Evolutionary conservation across 2,329 filamentous ascomycete species (phyloP).

Genomic region (Fusarium musae): DNA sequence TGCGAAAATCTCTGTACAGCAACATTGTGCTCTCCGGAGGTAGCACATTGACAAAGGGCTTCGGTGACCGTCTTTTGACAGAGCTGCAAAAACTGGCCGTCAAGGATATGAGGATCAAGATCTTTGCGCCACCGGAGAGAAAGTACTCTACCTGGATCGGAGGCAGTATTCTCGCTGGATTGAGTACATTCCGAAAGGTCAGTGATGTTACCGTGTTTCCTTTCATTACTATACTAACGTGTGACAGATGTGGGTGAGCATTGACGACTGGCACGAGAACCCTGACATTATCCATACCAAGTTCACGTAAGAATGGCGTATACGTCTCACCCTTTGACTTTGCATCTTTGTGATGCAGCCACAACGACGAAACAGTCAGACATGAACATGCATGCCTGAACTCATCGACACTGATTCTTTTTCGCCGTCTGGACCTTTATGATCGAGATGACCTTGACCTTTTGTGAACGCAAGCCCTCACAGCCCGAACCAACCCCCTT

Average conservation of each 20-base stretch:
- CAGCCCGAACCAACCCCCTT: conserved; percentile 15
- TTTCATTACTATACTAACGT: conserved; percentile 23
- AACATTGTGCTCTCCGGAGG: conserved; percentile 98
- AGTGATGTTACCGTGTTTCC: conserved; percentile 40
- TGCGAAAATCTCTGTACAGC: conserved; percentile 91
- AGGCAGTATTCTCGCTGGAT: conserved; percentile 92
- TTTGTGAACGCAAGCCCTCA: conserved; percentile 30
- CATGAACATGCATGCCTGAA: neutral
- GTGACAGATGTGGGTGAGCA: conserved; percentile 96
- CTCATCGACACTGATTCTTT: neutral
- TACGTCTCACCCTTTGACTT: conserved; percentile 4
- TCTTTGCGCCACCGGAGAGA: conserved; percentile 95
- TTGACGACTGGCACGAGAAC: conserved; percentile 99
- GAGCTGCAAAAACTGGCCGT: conserved; percentile 94
- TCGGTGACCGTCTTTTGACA: conserved; percentile 89
- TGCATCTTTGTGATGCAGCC: conserved; percentile 23
- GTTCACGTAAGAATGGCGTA: conserved; percentile 73
- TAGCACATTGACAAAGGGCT: conserved; percentile 95
- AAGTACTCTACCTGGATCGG: conserved; percentile 99
- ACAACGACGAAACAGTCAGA: conserved; percentile 17
- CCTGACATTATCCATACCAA: conserved; percentile 99
- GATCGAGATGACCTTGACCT: conserved; percentile 26
- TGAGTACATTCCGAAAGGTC: conserved; percentile 99
- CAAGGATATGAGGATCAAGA: conserved; percentile 99
- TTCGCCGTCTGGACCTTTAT: conserved; percentile 23